Evolutionary conservation across 2,329 filamentous ascomycete species (phyloP).

Genomic region (Aphanocladium album): DNA sequence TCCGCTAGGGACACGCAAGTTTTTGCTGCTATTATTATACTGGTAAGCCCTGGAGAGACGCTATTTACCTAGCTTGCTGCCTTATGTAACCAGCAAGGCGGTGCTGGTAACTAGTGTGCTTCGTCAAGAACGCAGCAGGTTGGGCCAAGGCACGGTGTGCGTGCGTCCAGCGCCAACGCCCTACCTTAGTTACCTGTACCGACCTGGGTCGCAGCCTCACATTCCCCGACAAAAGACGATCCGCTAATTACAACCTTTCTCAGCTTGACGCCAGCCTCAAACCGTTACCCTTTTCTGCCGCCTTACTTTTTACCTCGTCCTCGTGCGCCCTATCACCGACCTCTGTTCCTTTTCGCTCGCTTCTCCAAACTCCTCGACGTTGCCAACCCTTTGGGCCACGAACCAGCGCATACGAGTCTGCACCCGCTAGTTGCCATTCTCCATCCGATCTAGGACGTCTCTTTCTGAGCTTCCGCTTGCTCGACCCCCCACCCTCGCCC

Average conservation of each 20-base stretch:
- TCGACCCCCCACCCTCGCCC: not conserved
- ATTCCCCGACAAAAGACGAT: not conserved
- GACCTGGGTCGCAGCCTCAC: not conserved
- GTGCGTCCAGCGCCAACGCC: not conserved
- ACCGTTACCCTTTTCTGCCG: not conserved
- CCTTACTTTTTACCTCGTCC: not conserved
- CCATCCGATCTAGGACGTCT: not conserved
- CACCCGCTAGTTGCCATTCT: not conserved
- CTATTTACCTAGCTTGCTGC: no score
- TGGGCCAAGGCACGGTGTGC: not conserved
- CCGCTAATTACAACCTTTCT: constrained; percentile 2
- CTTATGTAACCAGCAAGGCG: no score
- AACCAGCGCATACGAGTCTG: not conserved
- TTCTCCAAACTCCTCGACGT: not conserved
- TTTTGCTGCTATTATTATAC: not conserved
- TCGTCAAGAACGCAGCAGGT: not conserved
- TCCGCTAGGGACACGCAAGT: not conserved
- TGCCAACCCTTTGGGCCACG: not conserved
- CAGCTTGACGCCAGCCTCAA: constrained; percentile 7
- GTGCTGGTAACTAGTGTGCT: not conserved
- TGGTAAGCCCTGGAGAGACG: not conserved
- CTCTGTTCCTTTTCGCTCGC: not conserved
- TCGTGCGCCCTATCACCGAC: not conserved
- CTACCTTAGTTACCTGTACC: no score
- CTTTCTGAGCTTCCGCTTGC: not conserved